These are phyloP conservation scores for Pichia sp. DNA, from an alignment of 1,139 yeast genomes.

Conservation along the genomic window DNA sequence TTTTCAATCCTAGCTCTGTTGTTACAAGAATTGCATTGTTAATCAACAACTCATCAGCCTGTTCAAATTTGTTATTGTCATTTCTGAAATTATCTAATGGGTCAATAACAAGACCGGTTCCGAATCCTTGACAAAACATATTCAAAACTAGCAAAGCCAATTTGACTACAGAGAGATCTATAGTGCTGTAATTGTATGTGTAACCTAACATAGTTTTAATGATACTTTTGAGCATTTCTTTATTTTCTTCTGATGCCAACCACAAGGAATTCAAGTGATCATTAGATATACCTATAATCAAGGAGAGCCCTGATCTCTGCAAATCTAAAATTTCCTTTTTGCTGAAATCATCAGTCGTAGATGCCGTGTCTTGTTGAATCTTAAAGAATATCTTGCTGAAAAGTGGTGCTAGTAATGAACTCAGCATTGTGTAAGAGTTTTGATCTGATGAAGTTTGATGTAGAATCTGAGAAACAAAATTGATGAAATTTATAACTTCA, in stretches of 20 bases:
- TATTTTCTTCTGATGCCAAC: slow-evolving; percentile 53
- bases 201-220: slow-evolving; percentile 61
- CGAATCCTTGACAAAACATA: slow-evolving; percentile 61
- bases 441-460: slow-evolving; percentile 54
- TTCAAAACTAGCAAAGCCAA: slow-evolving; percentile 62
- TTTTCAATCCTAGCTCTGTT: slow-evolving; percentile 72
- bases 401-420: slow-evolving; percentile 67
- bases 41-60: slow-evolving; percentile 52
- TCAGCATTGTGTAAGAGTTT: slow-evolving; percentile 66
- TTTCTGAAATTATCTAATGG: slow-evolving; percentile 34
- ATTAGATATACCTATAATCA: slow-evolving; percentile 61
- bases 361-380: slow-evolving; percentile 33
- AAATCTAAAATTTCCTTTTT: slow-evolving; percentile 54
- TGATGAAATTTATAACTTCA: slow-evolving; percentile 74
- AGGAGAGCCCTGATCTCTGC: slow-evolving; percentile 62
- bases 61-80: slow-evolving; percentile 33
- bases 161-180: slow-evolving; percentile 45
- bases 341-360: slow-evolving; percentile 38
- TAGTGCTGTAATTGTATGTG: slow-evolving; percentile 40
- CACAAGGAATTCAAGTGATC: slow-evolving; percentile 78
- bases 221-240: slow-evolving; percentile 53
- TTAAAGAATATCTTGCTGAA: slow-evolving; percentile 55
- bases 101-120: slow-evolving; percentile 60
- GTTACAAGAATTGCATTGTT: slow-evolving; percentile 61
- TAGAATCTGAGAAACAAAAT: slow-evolving; percentile 81